A percentile compares a stretch with the other conserved stretches of the same genome.
phyloP scores from a whole-genome alignment of 331 rosid genomes.

The Phaseolus coccineus region DNA sequence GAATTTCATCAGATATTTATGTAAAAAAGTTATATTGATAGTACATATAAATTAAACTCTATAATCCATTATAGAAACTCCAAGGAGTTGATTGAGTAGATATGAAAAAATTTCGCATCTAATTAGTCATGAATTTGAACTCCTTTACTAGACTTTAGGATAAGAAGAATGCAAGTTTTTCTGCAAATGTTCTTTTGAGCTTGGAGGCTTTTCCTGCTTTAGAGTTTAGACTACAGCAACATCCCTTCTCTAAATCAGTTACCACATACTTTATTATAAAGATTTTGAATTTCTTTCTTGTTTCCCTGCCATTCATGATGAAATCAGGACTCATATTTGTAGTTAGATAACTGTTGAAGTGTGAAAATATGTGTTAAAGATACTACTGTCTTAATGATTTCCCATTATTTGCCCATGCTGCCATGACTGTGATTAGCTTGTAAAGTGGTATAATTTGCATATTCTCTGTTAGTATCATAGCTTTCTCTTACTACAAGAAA shows the following conservation, averaged over 20 bases:
- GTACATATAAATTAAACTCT: background rate
- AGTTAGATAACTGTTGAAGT: background rate
- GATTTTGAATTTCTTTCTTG: background rate
- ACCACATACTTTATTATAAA: background rate
- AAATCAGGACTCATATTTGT: too few species aligned
- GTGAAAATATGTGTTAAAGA: background rate
- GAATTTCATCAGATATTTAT: background rate
- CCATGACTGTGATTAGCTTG: background rate
- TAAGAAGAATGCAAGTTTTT: background rate
- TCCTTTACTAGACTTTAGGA: background rate
- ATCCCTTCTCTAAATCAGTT: background rate
- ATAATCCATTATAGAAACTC: background rate
- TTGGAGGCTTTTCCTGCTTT: background rate
- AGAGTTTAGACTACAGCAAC: too few species aligned
- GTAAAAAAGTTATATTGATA: background rate
- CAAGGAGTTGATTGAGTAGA: background rate
- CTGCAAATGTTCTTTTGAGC: background rate
- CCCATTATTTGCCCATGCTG: background rate
- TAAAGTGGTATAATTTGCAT: background rate
- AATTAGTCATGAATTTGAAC: background rate
- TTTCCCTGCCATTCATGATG: slow-evolving; percentile 5
- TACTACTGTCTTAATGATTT: background rate
- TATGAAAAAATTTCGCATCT: background rate
- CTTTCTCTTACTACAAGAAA: background rate
- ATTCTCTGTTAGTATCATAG: background rate